Evolutionary conservation across 2,329 filamentous ascomycete species (phyloP).

Genomic region (Pseudocercospora macadamiae): DNA sequence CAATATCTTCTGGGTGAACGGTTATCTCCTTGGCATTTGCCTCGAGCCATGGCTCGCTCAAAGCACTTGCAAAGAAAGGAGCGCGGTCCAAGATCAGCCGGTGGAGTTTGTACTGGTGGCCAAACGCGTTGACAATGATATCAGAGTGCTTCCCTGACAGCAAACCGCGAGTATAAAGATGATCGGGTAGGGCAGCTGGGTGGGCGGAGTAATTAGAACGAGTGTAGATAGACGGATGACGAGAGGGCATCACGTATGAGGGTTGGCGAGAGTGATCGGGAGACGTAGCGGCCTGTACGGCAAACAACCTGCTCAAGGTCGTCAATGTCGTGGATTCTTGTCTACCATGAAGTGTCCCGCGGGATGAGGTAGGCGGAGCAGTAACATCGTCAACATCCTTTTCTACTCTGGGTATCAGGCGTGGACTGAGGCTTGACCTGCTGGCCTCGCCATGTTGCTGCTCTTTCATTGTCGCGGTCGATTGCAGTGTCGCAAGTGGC

Average conservation of each 20-base stretch:
- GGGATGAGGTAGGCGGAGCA: conserved; percentile 40
- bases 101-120: conserved; percentile 56
- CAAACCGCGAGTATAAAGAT: conserved; percentile 57
- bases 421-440: conserved; percentile 10
- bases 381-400: conserved; percentile 55
- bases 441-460: conserved; percentile 20
- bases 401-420: conserved; percentile 45
- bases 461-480: conserved; percentile 16
- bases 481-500: conserved; percentile 15
- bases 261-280: conserved; percentile 44
- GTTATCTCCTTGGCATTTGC: conserved; percentile 56
- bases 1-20: conserved; percentile 57
- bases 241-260: conserved; percentile 42
- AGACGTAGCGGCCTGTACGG: conserved; percentile 42
- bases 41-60: conserved; percentile 60
- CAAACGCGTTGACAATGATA: conserved; percentile 58
- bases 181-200: conserved; percentile 47
- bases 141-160: conserved; percentile 57
- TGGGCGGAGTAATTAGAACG: conserved; percentile 29
- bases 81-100: conserved; percentile 59
- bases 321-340: conserved; percentile 46
- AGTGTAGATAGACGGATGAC: conserved; percentile 24
- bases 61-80: conserved; percentile 58
- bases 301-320: conserved; percentile 50
- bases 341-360: conserved; percentile 30